Evolutionary conservation across 1,139 yeast species (phyloP).

Genomic region (Kodamaea derodonti): DNA sequence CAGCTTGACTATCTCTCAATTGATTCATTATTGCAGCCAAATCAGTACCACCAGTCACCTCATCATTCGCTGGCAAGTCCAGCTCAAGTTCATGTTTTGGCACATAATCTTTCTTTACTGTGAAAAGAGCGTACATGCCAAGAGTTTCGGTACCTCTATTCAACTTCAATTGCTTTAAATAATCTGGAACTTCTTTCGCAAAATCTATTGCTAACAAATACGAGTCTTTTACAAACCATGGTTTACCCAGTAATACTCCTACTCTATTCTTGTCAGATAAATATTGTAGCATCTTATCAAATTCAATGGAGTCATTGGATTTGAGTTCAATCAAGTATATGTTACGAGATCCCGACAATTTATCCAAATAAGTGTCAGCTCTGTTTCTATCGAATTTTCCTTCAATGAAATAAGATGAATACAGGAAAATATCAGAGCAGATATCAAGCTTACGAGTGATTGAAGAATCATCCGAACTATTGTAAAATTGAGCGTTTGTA

Average conservation of each 20-base stretch:
- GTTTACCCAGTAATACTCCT: slow-evolving; percentile 58
- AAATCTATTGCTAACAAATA: slow-evolving; percentile 52
- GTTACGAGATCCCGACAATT: slow-evolving; percentile 46
- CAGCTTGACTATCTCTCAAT: slow-evolving; percentile 6
- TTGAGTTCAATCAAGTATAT: slow-evolving; percentile 46
- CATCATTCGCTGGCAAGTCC: background rate
- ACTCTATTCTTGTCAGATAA: slow-evolving; percentile 47
- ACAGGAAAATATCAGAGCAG: slow-evolving; percentile 27
- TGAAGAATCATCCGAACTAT: slow-evolving; percentile 28
- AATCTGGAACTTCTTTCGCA: slow-evolving; percentile 24
- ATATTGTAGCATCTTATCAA: slow-evolving; percentile 50
- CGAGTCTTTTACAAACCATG: slow-evolving; percentile 57
- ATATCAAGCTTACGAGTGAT: slow-evolving; percentile 22
- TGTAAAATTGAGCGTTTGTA: slow-evolving; percentile 41
- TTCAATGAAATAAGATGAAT: slow-evolving; percentile 45
- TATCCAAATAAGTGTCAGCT: slow-evolving; percentile 57
- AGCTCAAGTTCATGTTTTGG: slow-evolving; percentile 17
- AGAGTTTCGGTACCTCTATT: slow-evolving; percentile 13
- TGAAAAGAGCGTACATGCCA: slow-evolving; percentile 44
- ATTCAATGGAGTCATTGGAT: slow-evolving; percentile 25
- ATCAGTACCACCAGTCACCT: slow-evolving; percentile 2
- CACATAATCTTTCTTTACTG: slow-evolving; percentile 42
- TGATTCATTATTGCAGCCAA: slow-evolving; percentile 14
- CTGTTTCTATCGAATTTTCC: slow-evolving; percentile 55
- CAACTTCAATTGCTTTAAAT: slow-evolving; percentile 19